Base-by-base conservation (phyloP, 2,329 filamentous ascomycete genomes). In the Diplodia seriata region DNA sequence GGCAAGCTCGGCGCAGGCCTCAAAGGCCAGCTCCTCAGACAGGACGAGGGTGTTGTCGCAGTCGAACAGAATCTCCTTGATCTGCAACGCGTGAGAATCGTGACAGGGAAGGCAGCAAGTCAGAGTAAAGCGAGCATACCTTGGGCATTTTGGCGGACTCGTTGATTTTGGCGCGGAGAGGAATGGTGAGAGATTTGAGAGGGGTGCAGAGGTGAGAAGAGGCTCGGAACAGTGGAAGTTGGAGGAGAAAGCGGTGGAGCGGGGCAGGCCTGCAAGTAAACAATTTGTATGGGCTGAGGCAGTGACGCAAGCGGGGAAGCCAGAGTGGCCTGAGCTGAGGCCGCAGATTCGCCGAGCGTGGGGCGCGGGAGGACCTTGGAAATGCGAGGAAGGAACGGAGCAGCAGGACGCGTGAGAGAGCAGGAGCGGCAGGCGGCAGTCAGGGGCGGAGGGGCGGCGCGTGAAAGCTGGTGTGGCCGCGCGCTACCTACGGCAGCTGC, bases 11-110 rank as follows among this genome's bases (percentile, higher is more conserved):
- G 93, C 92, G 81, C 92, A 97, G 73, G 92, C 93, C 82, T 94
- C 92, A 79, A 97, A 97, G 77, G 93, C 93, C 74, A 97, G 86
- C 76, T 91, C 89, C 84, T 97, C 94, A 66, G 92, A 96, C 74
- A 95, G 88, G 78, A 95, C 93, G 78, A 97, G 92, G 71, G 93
- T 97, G 86, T 97, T 97, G 87, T 97, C 84, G 80, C 85, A 85
- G 80, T 85, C 83, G 77, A 85, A 81, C 71, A 84, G 81, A 75
- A 84, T 81, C 76, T 83, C 81, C 72, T 82, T 83, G 76, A 80
- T 80, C 79, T 81, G 59, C 0, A 63, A 63, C 31, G 59, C 47
- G 59, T 23, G 18, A 18, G 31, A 11, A 31, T 38, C 14, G 31
- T 23, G 50, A 55, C 33, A 65, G 36, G 36, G 23, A 9, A n/a